Evolutionary conservation across 768 basidiomycete genomes (phyloP).

Genomic region (Cystofilobasidium capitatum): DNA sequence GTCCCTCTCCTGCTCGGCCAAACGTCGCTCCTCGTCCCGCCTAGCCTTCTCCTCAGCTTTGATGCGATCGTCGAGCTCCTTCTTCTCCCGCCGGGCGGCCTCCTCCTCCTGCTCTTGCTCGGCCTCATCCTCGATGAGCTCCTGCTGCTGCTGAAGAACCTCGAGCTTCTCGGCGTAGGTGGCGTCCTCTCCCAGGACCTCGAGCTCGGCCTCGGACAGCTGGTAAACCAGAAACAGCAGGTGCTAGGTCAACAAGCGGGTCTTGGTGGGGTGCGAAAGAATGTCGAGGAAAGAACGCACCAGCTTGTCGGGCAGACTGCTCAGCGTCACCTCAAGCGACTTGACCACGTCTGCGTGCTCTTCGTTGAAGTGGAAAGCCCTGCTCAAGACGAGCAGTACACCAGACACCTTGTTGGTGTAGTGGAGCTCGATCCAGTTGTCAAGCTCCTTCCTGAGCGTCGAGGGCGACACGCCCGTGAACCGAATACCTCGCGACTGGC

Average conservation of each 20-base stretch:
- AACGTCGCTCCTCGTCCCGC: slow-evolving; percentile 42
- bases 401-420: slow-evolving; percentile 84
- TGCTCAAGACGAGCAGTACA: slow-evolving; percentile 81
- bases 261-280: not conserved
- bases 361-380: slow-evolving; percentile 91
- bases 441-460: slow-evolving; percentile 74
- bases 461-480: slow-evolving; percentile 79
- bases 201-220: slow-evolving; percentile 94
- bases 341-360: slow-evolving; percentile 76
- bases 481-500: slow-evolving; percentile 86
- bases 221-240: slow-evolving; percentile 36
- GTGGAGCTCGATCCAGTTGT: slow-evolving; percentile 88
- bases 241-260: not conserved
- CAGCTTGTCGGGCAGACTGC: slow-evolving; percentile 85
- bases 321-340: slow-evolving; percentile 79
- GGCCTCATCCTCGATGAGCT: slow-evolving; percentile 97
- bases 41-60: slow-evolving; percentile 56
- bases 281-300: slow-evolving; percentile 45
- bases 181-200: slow-evolving; percentile 79
- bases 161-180: slow-evolving; percentile 98
- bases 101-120: slow-evolving; percentile 74
- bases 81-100: slow-evolving; percentile 48
- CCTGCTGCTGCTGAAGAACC: slow-evolving; percentile 94
- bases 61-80: slow-evolving; percentile 61
- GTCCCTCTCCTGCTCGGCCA: slow-evolving; percentile 7